phyloP scores from a whole-genome alignment of 306 rosid genomes.

The Rosa chinensis region DNA sequence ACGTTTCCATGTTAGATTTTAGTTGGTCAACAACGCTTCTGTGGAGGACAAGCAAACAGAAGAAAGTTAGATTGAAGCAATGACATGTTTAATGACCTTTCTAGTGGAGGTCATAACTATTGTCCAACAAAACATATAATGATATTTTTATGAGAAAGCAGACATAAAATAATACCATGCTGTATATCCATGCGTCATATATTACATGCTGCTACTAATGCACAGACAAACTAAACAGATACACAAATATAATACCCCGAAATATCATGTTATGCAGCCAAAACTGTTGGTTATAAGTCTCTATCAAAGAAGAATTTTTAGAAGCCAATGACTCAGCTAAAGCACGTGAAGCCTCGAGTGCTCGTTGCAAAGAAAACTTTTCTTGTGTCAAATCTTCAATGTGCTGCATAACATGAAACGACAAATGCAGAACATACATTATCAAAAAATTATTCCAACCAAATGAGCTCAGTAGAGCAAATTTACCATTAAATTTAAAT shows the following conservation, averaged over 20 bases:
- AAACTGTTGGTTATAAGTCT: conserved; percentile 92
- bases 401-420: too few relatives aligned
- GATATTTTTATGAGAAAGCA: neutral
- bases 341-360: conserved; percentile 59
- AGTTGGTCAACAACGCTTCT: conserved; percentile 80
- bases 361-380: too few relatives aligned
- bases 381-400: too few relatives aligned
- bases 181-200: neutral
- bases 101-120: neutral
- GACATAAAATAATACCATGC: conserved; percentile 2
- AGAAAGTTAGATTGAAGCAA: conserved; percentile 9
- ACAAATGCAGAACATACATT: too few relatives aligned
- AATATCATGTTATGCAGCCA: conserved; percentile 21
- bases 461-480: too few relatives aligned
- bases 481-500: too few relatives aligned
- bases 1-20: conserved; percentile 73
- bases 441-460: too few relatives aligned
- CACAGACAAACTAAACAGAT: conserved; percentile 1
- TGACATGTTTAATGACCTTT: neutral
- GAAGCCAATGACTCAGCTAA: conserved; percentile 88
- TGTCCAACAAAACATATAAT: neutral
- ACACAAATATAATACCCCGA: conserved; percentile 3
- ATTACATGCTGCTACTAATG: neutral
- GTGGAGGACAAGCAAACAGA: conserved; percentile 43
- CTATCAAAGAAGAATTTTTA: conserved; percentile 93